These are phyloP conservation scores for Barnettozyma wickerhamii DNA, from an alignment of 805 yeast genomes.

Conservation along the genomic window DNA sequence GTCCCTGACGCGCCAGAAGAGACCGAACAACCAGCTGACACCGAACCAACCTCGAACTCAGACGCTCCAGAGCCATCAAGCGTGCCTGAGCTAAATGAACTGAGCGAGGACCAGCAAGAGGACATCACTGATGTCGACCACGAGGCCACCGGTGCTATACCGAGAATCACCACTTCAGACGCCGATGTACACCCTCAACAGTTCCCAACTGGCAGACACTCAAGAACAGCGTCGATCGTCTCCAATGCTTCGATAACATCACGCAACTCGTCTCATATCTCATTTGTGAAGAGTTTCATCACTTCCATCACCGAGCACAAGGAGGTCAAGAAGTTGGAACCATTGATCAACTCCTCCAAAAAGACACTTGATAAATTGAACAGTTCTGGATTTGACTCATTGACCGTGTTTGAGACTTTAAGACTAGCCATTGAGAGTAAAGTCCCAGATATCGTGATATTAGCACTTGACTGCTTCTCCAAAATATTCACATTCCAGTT, in stretches of 20 bases:
- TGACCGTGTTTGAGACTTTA: constrained; percentile 72
- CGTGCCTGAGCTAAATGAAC: neutral
- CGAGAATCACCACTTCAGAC: constrained; percentile 5
- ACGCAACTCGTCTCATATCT: constrained; percentile 29
- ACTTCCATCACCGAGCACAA: constrained; percentile 52
- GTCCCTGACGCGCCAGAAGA: neutral
- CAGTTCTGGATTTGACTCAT: constrained; percentile 37
- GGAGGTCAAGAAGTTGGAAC: constrained; percentile 50
- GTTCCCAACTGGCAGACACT: constrained; percentile 14
- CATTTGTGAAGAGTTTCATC: constrained; percentile 53
- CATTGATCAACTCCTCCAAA: constrained; percentile 29
- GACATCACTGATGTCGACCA: constrained; percentile 14
- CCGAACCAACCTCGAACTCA: neutral
- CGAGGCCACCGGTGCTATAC: neutral
- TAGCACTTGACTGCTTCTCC: constrained; percentile 81
- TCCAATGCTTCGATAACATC: constrained; percentile 19
- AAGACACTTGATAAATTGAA: constrained; percentile 27
- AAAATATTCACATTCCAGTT: constrained; percentile 85
- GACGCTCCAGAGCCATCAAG: constrained; percentile 11
- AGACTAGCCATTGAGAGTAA: constrained; percentile 69
- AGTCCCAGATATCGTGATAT: constrained; percentile 58
- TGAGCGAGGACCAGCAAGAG: constrained; percentile 7
- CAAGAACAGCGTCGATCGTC: constrained; percentile 17
- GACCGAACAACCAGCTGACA: neutral
- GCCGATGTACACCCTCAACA: constrained; percentile 6